Conservation (phyloP, 164 flowering plant species). For the Kalanchoe fedtschenkoi region DNA sequence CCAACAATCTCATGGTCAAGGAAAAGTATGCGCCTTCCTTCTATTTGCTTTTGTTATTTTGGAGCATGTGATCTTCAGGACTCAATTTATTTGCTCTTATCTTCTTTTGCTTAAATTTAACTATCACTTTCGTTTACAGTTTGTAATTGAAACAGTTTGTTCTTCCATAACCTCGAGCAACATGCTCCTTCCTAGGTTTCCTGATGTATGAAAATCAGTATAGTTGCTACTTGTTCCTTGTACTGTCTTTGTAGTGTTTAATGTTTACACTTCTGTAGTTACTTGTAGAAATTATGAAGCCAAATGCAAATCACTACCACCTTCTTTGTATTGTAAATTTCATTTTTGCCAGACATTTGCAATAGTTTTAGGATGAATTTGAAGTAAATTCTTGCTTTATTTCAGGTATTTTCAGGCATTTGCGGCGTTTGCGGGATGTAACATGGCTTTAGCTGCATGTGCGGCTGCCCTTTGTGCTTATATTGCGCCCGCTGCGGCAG, state of each 20-base stretch:
- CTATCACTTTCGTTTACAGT: too few relatives aligned
- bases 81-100: too few relatives aligned
- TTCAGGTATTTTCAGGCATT: conserved; percentile 68
- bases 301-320: background rate
- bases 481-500: conserved; percentile 94
- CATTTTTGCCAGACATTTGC: background rate
- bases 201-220: too few relatives aligned
- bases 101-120: too few relatives aligned
- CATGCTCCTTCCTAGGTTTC: too few relatives aligned
- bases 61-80: too few relatives aligned
- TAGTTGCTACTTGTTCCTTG: too few relatives aligned
- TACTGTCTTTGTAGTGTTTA: too few relatives aligned
- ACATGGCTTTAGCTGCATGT: conserved; percentile 42
- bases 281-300: too few relatives aligned
- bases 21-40: conserved; percentile 28
- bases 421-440: conserved; percentile 43
- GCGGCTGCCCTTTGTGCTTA: conserved; percentile 72
- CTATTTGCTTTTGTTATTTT: background rate
- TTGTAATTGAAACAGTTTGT: too few relatives aligned
- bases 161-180: too few relatives aligned
- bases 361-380: conserved; percentile 11
- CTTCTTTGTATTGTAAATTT: background rate
- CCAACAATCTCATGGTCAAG: conserved; percentile 52
- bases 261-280: too few relatives aligned
- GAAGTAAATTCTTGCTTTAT: conserved; percentile 20